These are phyloP conservation scores for Huntiella abstrusa DNA, from an alignment of 2,329 filamentous ascomycete genomes.

Conservation along the genomic window DNA sequence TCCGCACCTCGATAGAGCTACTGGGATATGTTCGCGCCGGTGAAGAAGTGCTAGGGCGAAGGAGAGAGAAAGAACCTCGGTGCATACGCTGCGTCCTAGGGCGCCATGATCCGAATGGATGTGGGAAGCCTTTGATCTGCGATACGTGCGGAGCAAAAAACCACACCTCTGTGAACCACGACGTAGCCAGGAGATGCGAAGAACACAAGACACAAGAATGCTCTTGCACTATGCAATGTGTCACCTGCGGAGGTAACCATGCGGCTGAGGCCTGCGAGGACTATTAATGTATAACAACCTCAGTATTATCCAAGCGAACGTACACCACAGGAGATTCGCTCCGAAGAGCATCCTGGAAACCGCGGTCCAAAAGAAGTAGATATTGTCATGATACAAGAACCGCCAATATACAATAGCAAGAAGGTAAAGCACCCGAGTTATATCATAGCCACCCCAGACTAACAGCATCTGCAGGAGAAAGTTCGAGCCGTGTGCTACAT, in stretches of 20 bases:
- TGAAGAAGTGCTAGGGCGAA: neutral
- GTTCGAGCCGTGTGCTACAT: neutral
- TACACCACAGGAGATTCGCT: neutral
- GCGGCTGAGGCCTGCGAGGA: neutral
- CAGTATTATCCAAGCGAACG: neutral
- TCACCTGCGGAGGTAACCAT: neutral
- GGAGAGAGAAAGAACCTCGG: too few species aligned
- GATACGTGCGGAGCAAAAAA: neutral
- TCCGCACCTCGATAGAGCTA: neutral
- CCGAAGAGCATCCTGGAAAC: neutral
- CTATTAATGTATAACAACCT: neutral
- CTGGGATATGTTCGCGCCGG: neutral
- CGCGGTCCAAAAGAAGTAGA: neutral
- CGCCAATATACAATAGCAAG: neutral
- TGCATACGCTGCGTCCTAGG: neutral
- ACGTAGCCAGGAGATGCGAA: neutral
- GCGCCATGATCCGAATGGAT: neutral
- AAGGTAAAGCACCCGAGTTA: neutral
- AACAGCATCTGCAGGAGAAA: neutral
- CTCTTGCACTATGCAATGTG: neutral
- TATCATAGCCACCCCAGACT: neutral
- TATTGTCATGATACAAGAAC: constrained; percentile 1
- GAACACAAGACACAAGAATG: neutral
- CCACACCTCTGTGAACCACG: neutral
- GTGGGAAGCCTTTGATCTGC: neutral